A percentile compares a stretch with the other conserved stretches of the same genome.
Evolutionary conservation across 2,329 filamentous ascomycete genomes (phyloP).

Genomic region (Fusarium abutilonis): DNA sequence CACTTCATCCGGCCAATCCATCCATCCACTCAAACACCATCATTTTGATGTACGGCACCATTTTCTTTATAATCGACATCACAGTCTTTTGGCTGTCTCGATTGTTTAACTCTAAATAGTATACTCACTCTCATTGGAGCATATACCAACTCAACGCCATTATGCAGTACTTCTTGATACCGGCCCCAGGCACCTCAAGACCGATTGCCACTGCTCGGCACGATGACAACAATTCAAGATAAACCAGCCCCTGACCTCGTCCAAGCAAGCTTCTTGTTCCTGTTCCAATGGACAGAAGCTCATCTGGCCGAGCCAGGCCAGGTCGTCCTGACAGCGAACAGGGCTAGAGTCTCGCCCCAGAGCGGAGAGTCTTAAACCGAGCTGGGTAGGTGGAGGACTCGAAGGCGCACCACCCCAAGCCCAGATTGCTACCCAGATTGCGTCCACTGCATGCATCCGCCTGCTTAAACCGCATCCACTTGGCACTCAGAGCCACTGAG

Average conservation of each 20-base stretch:
- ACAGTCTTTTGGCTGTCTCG: not conserved
- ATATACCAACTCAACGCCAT: not conserved
- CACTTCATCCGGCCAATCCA: conserved; percentile 25
- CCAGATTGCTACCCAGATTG: conserved; percentile 37
- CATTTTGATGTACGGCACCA: conserved; percentile 20
- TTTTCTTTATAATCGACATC: conserved; percentile 25
- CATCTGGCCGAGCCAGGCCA: conserved; percentile 17
- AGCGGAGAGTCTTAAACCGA: conserved; percentile 37
- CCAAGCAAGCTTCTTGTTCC: conserved; percentile 21
- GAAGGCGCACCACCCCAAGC: conserved; percentile 37
- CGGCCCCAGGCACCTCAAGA: not conserved
- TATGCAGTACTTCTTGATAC: not conserved
- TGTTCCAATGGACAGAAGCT: no score
- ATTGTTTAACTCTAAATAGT: not conserved
- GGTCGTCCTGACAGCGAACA: conserved; percentile 36
- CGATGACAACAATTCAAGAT: conserved; percentile 22
- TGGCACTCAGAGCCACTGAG: conserved; percentile 26
- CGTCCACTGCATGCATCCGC: conserved; percentile 30
- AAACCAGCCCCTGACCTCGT: conserved; percentile 38
- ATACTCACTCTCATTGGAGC: not conserved
- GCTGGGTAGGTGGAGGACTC: conserved; percentile 38
- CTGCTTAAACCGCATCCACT: conserved; percentile 32
- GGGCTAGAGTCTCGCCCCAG: conserved; percentile 38
- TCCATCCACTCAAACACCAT: conserved; percentile 28
- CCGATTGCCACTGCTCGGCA: conserved; percentile 5